phyloP scores from a whole-genome alignment of 2,329 filamentous ascomycete genomes.

The Colletotrichum godetiae region DNA sequence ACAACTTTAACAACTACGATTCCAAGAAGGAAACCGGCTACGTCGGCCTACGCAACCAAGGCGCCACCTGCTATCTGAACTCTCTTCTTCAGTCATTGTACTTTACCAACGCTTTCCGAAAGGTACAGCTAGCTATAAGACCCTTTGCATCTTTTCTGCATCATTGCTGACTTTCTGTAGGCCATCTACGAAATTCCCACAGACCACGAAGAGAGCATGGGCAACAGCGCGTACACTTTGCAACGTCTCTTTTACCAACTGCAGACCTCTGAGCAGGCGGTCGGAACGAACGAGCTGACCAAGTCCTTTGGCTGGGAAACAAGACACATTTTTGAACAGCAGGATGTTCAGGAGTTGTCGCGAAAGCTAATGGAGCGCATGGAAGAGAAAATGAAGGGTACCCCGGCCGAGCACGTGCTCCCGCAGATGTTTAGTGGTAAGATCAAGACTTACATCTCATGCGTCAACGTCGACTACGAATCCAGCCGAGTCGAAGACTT shows the following conservation, averaged over 20 bases:
- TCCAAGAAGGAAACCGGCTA: constrained; percentile 99
- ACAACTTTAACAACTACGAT: constrained; percentile 94
- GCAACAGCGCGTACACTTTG: constrained; percentile 92
- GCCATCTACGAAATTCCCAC: constrained; percentile 98
- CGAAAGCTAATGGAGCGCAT: constrained; percentile 97
- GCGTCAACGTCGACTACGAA: constrained; percentile 98
- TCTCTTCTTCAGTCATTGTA: constrained; percentile 86
- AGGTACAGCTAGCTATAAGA: constrained; percentile 63
- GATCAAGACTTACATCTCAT: constrained; percentile 98
- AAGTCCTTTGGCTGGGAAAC: constrained; percentile 99
- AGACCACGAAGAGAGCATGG: constrained; percentile 80
- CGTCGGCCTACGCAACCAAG: constrained; percentile 96
- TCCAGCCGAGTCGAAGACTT: constrained; percentile 96
- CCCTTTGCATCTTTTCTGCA: neutral
- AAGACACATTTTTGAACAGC: constrained; percentile 97
- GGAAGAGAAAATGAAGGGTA: constrained; percentile 98
- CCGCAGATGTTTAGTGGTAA: constrained; percentile 95
- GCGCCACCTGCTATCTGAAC: constrained; percentile 90
- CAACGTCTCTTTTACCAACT: constrained; percentile 95
- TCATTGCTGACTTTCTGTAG: constrained; percentile 53
- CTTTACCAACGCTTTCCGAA: constrained; percentile 93
- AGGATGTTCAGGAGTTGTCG: constrained; percentile 97
- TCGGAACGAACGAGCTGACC: constrained; percentile 92
- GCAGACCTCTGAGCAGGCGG: constrained; percentile 85
- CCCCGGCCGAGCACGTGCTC: constrained; percentile 87